Evolutionary conservation across 164 flowering plant species (phyloP).

Genomic region (Kalanchoe fedtschenkoi): DNA sequence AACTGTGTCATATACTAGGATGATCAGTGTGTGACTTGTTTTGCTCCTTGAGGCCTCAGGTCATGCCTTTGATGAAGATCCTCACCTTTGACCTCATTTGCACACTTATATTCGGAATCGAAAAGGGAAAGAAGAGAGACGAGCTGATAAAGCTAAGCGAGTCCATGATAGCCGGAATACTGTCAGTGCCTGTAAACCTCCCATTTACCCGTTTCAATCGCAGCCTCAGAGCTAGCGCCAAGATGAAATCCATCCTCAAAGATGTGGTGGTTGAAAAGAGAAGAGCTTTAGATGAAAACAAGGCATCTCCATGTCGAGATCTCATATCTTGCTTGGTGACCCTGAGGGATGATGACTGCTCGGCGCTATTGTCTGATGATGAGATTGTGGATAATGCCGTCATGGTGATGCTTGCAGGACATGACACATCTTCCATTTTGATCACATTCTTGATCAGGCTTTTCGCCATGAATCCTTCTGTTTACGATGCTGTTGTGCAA

Average conservation of each 20-base stretch:
- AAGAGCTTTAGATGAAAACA: constrained; percentile 18
- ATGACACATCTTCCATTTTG: constrained; percentile 39
- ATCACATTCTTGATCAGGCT: constrained; percentile 38
- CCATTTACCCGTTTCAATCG: constrained; percentile 56
- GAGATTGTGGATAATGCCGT: constrained; percentile 48
- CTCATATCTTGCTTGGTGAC: constrained; percentile 49
- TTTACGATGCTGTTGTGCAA: constrained; percentile 24
- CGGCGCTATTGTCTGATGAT: constrained; percentile 22
- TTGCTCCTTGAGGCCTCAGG: constrained; percentile 17
- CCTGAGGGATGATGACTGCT: constrained; percentile 13
- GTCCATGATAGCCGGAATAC: constrained; percentile 41
- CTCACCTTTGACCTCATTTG: constrained; percentile 58
- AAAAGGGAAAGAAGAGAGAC: constrained; percentile 29
- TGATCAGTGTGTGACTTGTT: not conserved
- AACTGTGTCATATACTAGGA: not conserved
- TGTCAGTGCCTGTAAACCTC: constrained; percentile 53
- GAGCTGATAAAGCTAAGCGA: constrained; percentile 21
- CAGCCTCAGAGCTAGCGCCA: constrained; percentile 40
- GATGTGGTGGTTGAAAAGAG: constrained; percentile 29
- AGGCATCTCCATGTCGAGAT: constrained; percentile 33
- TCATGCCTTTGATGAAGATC: constrained; percentile 49
- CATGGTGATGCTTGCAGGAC: constrained; percentile 53
- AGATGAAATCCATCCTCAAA: constrained; percentile 20
- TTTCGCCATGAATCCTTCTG: constrained; percentile 29
- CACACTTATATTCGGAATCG: constrained; percentile 44